Evolutionary conservation across 805 yeast species (phyloP), one percentile per base, ranked within the genome.

Genomic region (Candida orba): DNA sequence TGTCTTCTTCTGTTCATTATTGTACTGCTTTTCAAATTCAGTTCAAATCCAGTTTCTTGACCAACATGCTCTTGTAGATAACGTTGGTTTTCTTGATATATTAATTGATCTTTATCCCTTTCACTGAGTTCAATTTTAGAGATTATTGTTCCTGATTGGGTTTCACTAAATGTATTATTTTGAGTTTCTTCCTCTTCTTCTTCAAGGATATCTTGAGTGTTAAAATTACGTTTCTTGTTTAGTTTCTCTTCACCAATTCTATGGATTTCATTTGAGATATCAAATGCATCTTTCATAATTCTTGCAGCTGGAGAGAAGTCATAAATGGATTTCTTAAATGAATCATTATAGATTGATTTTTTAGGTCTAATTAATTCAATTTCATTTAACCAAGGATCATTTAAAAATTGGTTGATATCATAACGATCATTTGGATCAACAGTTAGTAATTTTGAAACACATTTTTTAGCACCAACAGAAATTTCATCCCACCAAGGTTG

Each of bases 401-500:
- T 60, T 52, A 84, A 67, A 25, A 85, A 68, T 48, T 84, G 81
- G 39, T 80, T 81, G 36, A 84, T 73, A 3, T 84, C 76, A 50
- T 81, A 83, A 53, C 95, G 69, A 42, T 72, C 73, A 12, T 68
- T 67, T 1, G 93, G 90, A 58, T 85, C 79, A 14, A 82, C 83
- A 24, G 81, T 80, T 49, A 85, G 67, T 60, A 85, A 69, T 53
- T 75, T 78, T 4, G 74, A 63, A 13, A 85, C 85, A 53, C 85
- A 72, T 52, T 74, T 73, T 56, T 84, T 85, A 24, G 89, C 90
- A 32, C 79, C 87, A 34, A 59, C 63, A 40, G 82, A 72, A 31
- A 85, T 81, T 58, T 85, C 95, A 62, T 84, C 93, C 87, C 93
- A 85, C 95, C 95, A 85, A 2, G 95, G 95, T 46, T 75, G 66